A percentile compares a stretch with the other conserved stretches of the same genome.
These are phyloP conservation scores for Aureobasidium sp. DNA, from an alignment of 2,329 filamentous ascomycete species.

Conservation along the genomic window DNA sequence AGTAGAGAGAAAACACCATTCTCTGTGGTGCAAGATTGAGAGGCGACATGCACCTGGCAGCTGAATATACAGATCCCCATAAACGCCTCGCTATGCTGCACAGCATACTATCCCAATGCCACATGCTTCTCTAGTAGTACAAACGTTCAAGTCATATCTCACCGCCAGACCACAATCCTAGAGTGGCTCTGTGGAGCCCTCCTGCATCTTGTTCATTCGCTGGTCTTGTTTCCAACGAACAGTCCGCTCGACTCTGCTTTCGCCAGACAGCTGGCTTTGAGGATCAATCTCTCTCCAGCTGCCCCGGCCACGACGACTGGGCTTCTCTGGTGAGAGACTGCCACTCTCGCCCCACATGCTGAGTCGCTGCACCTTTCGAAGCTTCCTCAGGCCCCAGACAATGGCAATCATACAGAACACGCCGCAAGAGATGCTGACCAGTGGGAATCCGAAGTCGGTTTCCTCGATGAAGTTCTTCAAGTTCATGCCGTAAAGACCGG, in stretches of 20 bases:
- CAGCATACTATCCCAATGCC: background rate
- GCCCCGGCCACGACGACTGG: conserved; percentile 20
- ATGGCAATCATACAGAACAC: conserved; percentile 69
- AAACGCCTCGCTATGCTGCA: conserved; percentile 10
- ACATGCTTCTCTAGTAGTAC: conserved; percentile 7
- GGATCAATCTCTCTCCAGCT: conserved; percentile 24
- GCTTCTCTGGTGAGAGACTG: conserved; percentile 20
- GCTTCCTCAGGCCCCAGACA: conserved; percentile 72
- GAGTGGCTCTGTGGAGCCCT: conserved; percentile 3
- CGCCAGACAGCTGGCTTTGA: conserved; percentile 11
- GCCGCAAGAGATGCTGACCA: conserved; percentile 63
- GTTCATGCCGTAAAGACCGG: conserved; percentile 99
- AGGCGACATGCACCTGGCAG: background rate
- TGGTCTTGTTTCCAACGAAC: conserved; percentile 22
- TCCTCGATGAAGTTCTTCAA: conserved; percentile 98
- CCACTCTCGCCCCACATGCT: conserved; percentile 68
- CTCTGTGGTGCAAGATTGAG: background rate
- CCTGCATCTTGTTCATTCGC: conserved; percentile 13
- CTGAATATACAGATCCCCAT: background rate
- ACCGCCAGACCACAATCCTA: background rate
- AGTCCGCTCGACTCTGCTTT: conserved; percentile 21
- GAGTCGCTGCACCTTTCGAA: conserved; percentile 78
- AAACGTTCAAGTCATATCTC: background rate
- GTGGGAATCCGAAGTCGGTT: conserved; percentile 73
- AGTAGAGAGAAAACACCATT: background rate